phyloP scores from a whole-genome alignment of 331 rosid genomes.

The Pyracantha coccinea region DNA sequence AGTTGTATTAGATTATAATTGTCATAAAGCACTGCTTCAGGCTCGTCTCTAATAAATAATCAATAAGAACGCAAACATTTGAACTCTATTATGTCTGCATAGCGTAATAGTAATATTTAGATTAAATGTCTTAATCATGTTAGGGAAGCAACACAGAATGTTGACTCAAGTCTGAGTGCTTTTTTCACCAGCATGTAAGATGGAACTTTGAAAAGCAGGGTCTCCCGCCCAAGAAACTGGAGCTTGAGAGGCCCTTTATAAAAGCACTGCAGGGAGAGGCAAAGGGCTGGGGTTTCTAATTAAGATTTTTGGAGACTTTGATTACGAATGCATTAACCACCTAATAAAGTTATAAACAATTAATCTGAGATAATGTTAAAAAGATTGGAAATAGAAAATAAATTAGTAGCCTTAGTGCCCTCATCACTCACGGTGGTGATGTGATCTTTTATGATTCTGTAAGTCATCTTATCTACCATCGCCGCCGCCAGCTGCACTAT shows the following conservation, averaged over 20 bases:
- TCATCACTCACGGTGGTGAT: neutral
- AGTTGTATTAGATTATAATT: no score
- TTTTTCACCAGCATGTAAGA: neutral
- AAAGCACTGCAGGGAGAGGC: neutral
- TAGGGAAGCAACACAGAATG: neutral
- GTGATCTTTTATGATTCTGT: neutral
- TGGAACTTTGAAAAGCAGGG: neutral
- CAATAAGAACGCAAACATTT: neutral
- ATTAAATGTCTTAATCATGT: neutral
- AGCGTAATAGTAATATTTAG: neutral
- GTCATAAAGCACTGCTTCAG: no score
- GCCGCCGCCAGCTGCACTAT: neutral
- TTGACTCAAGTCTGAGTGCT: neutral
- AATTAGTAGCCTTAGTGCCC: neutral
- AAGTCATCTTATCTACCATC: neutral
- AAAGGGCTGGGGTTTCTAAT: neutral
- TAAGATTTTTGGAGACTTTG: neutral
- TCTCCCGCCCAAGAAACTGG: neutral
- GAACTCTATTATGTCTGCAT: no score
- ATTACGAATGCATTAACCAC: neutral
- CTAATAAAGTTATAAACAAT: neutral
- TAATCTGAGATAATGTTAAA: neutral
- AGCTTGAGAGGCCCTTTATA: neutral
- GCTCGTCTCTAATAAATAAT: neutral
- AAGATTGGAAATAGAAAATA: neutral